Conservation (phyloP, 768 basidiomycete genomes). For the Russula sp. region DNA sequence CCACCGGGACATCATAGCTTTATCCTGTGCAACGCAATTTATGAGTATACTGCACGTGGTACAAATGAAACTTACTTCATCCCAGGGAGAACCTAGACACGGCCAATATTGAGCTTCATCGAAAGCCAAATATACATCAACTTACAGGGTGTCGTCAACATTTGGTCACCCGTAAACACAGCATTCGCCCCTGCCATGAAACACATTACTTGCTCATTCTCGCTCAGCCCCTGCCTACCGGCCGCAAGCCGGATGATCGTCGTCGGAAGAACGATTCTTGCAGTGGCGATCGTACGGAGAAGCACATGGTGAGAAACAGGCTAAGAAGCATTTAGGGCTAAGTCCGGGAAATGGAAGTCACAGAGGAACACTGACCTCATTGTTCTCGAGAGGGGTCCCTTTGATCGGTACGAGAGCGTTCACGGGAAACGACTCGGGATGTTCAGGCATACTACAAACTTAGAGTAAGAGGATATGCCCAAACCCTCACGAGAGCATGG, state of each 20-base stretch:
- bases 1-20: conserved; percentile 90
- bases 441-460: conserved; percentile 70
- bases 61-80: conserved; percentile 49
- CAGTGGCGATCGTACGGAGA: conserved; percentile 90
- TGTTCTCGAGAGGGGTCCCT: conserved; percentile 88
- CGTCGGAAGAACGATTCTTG: conserved; percentile 81
- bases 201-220: conserved; percentile 94
- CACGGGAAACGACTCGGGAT: conserved; percentile 98
- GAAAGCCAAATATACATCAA: conserved; percentile 17
- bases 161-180: conserved; percentile 95
- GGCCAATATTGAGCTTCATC: conserved; percentile 5
- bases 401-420: conserved; percentile 95
- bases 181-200: conserved; percentile 99
- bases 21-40: conserved; percentile 48
- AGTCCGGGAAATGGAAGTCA: not conserved
- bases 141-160: conserved; percentile 95
- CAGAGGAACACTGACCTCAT: conserved; percentile 50
- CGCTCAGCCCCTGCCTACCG: conserved; percentile 80
- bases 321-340: conserved; percentile 33
- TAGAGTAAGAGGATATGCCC: not conserved
- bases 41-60: not conserved
- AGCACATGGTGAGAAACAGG: conserved; percentile 76
- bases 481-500: conserved; percentile 16
- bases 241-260: conserved; percentile 96
- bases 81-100: conserved; percentile 78